phyloP scores from a whole-genome alignment of 2,329 filamentous ascomycete species.

The Claviceps sorghi region DNA sequence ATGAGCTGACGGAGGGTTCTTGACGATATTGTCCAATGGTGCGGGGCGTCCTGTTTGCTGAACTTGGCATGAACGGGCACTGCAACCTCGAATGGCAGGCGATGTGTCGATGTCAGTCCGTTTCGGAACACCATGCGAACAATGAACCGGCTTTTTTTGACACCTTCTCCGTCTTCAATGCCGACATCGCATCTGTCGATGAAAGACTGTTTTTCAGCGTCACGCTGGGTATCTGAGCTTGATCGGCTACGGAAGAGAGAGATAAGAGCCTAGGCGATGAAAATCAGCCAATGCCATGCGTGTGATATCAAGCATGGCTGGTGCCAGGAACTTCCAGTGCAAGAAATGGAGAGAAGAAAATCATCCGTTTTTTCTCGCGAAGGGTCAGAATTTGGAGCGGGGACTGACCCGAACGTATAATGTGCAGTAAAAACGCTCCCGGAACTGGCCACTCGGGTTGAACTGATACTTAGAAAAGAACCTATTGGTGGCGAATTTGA shows the following conservation, averaged over 20 bases:
- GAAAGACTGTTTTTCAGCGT: slow-evolving; percentile 49
- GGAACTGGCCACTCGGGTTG: slow-evolving; percentile 34
- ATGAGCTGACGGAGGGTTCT: slow-evolving; percentile 58
- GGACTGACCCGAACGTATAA: slow-evolving; percentile 52
- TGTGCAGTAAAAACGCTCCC: slow-evolving; percentile 56
- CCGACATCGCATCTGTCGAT: slow-evolving; percentile 63
- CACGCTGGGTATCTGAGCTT: slow-evolving; percentile 39
- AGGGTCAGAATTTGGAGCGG: not conserved
- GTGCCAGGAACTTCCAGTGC: not conserved
- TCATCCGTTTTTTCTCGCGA: not conserved
- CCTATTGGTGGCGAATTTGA: slow-evolving; percentile 48
- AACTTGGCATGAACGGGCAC: slow-evolving; percentile 68
- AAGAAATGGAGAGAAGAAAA: too few relatives aligned
- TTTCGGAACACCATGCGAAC: slow-evolving; percentile 62
- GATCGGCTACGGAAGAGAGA: slow-evolving; percentile 59
- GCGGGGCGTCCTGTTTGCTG: slow-evolving; percentile 47
- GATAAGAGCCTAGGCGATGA: slow-evolving; percentile 39
- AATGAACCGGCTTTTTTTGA: slow-evolving; percentile 62
- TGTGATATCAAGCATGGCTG: not conserved
- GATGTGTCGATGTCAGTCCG: slow-evolving; percentile 63
- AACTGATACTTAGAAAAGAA: slow-evolving; percentile 66
- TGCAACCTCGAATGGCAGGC: slow-evolving; percentile 58
- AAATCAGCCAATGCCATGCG: not conserved
- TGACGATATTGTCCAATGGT: slow-evolving; percentile 60
- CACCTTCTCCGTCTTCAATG: slow-evolving; percentile 55